phyloP scores from a whole-genome alignment of 768 basidiomycete genomes.

The Podaxis pistillaris region DNA sequence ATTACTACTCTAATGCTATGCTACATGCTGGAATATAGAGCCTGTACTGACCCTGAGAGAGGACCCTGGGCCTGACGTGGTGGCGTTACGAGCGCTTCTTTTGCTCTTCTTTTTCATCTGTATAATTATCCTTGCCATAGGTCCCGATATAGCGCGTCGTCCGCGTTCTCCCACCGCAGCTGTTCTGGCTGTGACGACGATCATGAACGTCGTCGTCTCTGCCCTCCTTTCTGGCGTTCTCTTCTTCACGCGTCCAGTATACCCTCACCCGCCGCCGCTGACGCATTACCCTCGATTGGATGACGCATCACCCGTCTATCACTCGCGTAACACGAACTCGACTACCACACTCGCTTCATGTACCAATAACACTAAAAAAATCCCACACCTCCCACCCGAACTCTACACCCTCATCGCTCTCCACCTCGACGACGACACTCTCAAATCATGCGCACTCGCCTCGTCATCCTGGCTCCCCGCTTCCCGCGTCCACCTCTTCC shows the following conservation, averaged over 20 bases:
- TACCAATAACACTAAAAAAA: not conserved
- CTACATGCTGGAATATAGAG: not conserved
- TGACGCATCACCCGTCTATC: too few species aligned
- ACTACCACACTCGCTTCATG: not conserved
- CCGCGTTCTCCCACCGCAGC: not conserved
- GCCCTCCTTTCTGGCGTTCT: not conserved
- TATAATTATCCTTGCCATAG: not conserved
- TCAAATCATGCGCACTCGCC: constrained; percentile 3
- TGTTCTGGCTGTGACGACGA: not conserved
- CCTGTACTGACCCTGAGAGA: not conserved
- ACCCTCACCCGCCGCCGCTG: not conserved
- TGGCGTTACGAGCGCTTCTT: too few species aligned
- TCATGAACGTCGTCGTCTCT: not conserved
- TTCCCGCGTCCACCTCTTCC: not conserved
- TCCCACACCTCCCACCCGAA: constrained; percentile 2
- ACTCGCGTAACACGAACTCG: not conserved
- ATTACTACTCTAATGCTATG: not conserved
- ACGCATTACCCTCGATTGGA: not conserved
- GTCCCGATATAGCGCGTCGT: too few species aligned
- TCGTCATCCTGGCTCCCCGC: constrained; percentile 3
- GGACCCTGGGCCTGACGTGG: not conserved
- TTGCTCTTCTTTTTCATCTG: not conserved
- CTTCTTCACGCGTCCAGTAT: not conserved
- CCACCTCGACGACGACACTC: not conserved
- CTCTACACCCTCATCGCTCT: constrained; percentile 9